A percentile compares a stretch with the other conserved stretches of the same genome.
Evolutionary conservation across 2,329 filamentous ascomycete genomes (phyloP).

Genomic region (Fusarium camptoceras): DNA sequence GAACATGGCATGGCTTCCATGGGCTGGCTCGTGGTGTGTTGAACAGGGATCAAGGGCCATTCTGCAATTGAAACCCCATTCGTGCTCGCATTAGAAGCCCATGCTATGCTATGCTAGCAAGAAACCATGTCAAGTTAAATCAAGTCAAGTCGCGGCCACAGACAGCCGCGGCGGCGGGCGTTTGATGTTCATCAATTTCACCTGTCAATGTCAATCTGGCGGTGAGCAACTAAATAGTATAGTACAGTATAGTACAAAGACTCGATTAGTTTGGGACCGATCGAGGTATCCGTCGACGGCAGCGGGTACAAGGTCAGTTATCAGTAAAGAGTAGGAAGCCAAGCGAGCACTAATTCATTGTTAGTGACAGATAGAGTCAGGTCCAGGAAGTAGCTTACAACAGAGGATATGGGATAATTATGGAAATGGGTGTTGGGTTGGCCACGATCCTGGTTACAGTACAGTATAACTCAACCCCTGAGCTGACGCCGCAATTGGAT

Average conservation of each 20-base stretch:
- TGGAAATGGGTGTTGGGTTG: slow-evolving; percentile 39
- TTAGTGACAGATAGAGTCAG: slow-evolving; percentile 17
- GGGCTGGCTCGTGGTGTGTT: slow-evolving; percentile 45
- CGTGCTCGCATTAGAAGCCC: slow-evolving; percentile 39
- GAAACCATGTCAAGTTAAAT: slow-evolving; percentile 24
- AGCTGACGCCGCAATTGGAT: slow-evolving; percentile 31
- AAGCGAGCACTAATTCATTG: slow-evolving; percentile 22
- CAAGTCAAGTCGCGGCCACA: slow-evolving; percentile 8
- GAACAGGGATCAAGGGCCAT: slow-evolving; percentile 44
- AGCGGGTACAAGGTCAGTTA: slow-evolving; percentile 16
- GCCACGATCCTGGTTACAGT: slow-evolving; percentile 34
- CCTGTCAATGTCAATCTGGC: slow-evolving; percentile 39
- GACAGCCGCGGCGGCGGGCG: slow-evolving; percentile 38
- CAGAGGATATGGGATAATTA: slow-evolving; percentile 21
- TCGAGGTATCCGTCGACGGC: slow-evolving; percentile 37
- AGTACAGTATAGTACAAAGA: slow-evolving; percentile 10
- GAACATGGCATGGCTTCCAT: slow-evolving; percentile 23
- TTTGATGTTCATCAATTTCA: slow-evolving; percentile 40
- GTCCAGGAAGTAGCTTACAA: slow-evolving; percentile 25
- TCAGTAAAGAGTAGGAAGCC: slow-evolving; percentile 21
- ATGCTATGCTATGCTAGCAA: slow-evolving; percentile 14
- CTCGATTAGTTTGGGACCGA: slow-evolving; percentile 37
- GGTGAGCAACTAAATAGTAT: slow-evolving; percentile 37
- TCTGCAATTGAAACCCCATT: slow-evolving; percentile 47
- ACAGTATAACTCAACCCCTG: slow-evolving; percentile 24